A percentile compares a stretch with the other conserved stretches of the same genome.
These are phyloP conservation scores for Aspergillus texensis DNA, from an alignment of 2,329 filamentous ascomycete genomes.

Conservation along the genomic window DNA sequence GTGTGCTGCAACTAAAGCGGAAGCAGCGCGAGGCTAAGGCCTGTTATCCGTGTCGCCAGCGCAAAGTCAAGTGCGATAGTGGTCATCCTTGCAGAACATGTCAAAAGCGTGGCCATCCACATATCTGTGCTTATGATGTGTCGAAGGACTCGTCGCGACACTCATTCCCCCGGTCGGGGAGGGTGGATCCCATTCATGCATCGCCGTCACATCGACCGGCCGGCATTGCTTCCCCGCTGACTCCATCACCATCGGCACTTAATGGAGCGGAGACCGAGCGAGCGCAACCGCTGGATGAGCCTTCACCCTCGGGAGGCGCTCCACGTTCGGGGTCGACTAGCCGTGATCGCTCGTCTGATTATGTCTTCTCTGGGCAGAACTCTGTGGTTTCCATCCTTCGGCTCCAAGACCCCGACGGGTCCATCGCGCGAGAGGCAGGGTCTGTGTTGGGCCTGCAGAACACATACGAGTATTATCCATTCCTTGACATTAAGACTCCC, in stretches of 20 bases:
- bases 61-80: slow-evolving; percentile 41
- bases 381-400: slow-evolving; percentile 35
- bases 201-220: slow-evolving; percentile 3
- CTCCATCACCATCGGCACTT: not conserved
- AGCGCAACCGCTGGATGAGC: not conserved
- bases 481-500: slow-evolving; percentile 31
- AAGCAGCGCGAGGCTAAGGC: slow-evolving; percentile 34
- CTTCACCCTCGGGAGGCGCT: not conserved
- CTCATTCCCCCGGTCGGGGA: not conserved
- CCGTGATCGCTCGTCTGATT: slow-evolving; percentile 15
- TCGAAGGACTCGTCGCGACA: not conserved
- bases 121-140: slow-evolving; percentile 31
- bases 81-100: slow-evolving; percentile 33
- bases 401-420: slow-evolving; percentile 27
- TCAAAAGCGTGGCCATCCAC: slow-evolving; percentile 28
- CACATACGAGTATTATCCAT: slow-evolving; percentile 33
- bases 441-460: slow-evolving; percentile 37
- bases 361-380: slow-evolving; percentile 35
- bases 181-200: not conserved
- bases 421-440: slow-evolving; percentile 29
- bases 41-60: slow-evolving; percentile 39
- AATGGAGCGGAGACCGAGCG: not conserved
- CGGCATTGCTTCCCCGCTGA: not conserved
- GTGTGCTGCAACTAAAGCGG: slow-evolving; percentile 30
- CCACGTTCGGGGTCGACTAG: not conserved